Evolutionary conservation across 1,284 basidiomycete genomes (phyloP).

Genomic region (Cystobasidium sp.): DNA sequence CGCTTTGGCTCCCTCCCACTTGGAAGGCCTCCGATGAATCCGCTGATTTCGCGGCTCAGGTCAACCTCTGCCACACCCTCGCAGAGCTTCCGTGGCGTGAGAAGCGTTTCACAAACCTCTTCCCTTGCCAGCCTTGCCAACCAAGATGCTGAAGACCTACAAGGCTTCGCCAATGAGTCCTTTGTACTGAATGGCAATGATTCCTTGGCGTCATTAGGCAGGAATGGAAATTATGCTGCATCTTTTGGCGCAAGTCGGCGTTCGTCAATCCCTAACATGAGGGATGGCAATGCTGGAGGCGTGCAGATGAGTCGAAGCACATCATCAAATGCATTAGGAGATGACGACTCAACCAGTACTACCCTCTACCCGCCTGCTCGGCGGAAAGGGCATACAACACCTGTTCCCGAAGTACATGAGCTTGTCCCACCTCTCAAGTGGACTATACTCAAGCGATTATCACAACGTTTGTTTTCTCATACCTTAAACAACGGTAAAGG

Average conservation of each 20-base stretch:
- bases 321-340: neutral
- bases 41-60: slow-evolving; percentile 49
- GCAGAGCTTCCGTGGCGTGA: slow-evolving; percentile 41
- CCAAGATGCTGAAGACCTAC: slow-evolving; percentile 21
- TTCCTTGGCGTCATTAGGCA: slow-evolving; percentile 41
- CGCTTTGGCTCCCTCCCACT: slow-evolving; percentile 12
- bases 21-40: slow-evolving; percentile 49
- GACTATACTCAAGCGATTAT: slow-evolving; percentile 25
- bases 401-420: neutral
- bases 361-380: neutral
- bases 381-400: neutral
- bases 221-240: neutral
- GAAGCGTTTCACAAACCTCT: slow-evolving; percentile 45
- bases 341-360: neutral
- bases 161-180: slow-evolving; percentile 48
- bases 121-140: slow-evolving; percentile 46
- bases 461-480: slow-evolving; percentile 22
- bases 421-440: slow-evolving; percentile 33
- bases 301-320: neutral
- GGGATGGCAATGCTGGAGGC: neutral
- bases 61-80: slow-evolving; percentile 47
- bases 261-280: slow-evolving; percentile 17
- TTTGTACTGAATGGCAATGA: slow-evolving; percentile 44
- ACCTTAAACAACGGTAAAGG: neutral
- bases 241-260: slow-evolving; percentile 10